These are phyloP conservation scores for Termitomyces sp. DNA, from an alignment of 768 basidiomycete species.

Conservation along the genomic window DNA sequence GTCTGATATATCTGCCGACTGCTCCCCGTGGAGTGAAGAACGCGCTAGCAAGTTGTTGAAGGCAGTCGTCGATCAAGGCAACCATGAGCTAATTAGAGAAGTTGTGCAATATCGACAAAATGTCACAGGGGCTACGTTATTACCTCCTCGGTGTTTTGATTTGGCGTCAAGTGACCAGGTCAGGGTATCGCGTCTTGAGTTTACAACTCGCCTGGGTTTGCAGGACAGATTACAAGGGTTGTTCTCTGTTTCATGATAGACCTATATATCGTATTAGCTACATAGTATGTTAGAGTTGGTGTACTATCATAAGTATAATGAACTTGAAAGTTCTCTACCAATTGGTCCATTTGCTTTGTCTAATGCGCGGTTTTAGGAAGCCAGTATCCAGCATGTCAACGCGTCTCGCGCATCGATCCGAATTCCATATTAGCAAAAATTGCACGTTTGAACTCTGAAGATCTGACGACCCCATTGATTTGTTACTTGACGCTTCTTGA, in stretches of 20 bases:
- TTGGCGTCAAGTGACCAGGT: not conserved
- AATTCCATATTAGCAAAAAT: too few species aligned
- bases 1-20: slow-evolving; percentile 45
- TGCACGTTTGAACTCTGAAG: too few species aligned
- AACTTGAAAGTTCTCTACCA: not conserved
- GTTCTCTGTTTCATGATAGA: slow-evolving; percentile 3
- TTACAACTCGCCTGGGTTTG: slow-evolving; percentile 9
- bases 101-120: slow-evolving; percentile 46
- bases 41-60: slow-evolving; percentile 41
- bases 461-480: too few species aligned
- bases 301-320: not conserved
- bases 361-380: too few species aligned
- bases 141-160: slow-evolving; percentile 13
- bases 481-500: not conserved
- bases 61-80: slow-evolving; percentile 46
- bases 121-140: slow-evolving; percentile 1
- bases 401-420: too few species aligned
- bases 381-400: too few species aligned
- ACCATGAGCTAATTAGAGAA: slow-evolving; percentile 39
- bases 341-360: too few species aligned
- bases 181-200: slow-evolving; percentile 7
- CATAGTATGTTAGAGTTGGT: slow-evolving; percentile 1
- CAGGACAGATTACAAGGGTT: slow-evolving; percentile 10
- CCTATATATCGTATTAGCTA: not conserved
- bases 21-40: slow-evolving; percentile 22